These are phyloP conservation scores for Aureobasidium sp. DNA, from an alignment of 2,329 filamentous ascomycete species.

Conservation along the genomic window DNA sequence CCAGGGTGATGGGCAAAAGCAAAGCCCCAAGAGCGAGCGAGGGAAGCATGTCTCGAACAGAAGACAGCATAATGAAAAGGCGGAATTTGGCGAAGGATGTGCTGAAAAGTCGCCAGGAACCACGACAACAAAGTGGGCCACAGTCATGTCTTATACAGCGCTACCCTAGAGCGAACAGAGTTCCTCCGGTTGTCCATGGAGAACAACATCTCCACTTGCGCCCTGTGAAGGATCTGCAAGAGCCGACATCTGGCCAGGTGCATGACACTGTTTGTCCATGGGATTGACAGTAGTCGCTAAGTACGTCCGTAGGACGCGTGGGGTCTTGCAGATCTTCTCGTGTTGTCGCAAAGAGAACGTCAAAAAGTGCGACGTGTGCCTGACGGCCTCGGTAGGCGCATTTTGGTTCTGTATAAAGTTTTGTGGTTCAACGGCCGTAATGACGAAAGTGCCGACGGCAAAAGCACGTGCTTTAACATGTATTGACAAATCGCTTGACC, in stretches of 20 bases:
- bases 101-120: too few species aligned
- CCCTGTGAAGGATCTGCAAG: neutral
- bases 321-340: neutral
- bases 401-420: neutral
- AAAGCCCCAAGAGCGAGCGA: neutral
- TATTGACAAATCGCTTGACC: too few species aligned
- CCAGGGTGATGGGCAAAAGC: neutral
- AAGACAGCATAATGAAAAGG: neutral
- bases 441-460: neutral
- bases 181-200: neutral
- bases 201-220: neutral
- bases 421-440: neutral
- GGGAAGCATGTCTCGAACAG: neutral
- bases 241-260: neutral
- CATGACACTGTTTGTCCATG: neutral
- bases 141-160: neutral
- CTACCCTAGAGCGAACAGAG: too few species aligned
- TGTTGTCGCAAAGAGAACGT: neutral
- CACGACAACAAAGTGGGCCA: neutral
- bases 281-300: neutral
- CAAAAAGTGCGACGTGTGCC: neutral
- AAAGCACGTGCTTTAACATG: too few species aligned
- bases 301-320: neutral
- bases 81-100: neutral
- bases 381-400: neutral